Conservation (phyloP, 2,329 filamentous ascomycete genomes). For the Clonostachys rosea region DNA sequence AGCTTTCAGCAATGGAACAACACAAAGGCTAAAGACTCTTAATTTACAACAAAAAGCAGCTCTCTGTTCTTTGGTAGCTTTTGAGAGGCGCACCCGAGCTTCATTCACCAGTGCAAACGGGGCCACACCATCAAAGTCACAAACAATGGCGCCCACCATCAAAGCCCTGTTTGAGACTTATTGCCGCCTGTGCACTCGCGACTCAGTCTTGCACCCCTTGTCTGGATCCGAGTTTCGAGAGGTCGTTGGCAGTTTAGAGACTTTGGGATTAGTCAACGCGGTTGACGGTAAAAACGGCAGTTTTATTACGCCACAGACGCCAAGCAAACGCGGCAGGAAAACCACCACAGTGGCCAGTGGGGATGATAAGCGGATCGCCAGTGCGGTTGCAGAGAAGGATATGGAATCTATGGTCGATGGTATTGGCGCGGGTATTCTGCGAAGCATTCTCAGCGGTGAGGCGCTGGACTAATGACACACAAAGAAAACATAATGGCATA, state of each 20-base stretch:
- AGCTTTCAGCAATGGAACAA: conserved; percentile 84
- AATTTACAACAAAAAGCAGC: conserved; percentile 97
- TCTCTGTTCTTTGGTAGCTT: conserved; percentile 79
- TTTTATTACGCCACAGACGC: conserved; percentile 60
- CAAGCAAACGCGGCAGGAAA: conserved; percentile 64
- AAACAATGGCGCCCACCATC: conserved; percentile 67
- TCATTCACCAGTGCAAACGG: conserved; percentile 32
- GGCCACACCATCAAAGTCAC: conserved; percentile 57
- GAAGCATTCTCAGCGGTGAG: conserved; percentile 57
- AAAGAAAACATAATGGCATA: background rate
- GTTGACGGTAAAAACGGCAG: conserved; percentile 68
- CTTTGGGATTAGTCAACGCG: conserved; percentile 70
- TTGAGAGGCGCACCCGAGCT: conserved; percentile 70
- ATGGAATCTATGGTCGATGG: conserved; percentile 66
- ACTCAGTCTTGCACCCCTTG: conserved; percentile 85
- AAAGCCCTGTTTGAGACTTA: conserved; percentile 85
- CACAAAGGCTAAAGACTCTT: conserved; percentile 76
- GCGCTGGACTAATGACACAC: conserved; percentile 41
- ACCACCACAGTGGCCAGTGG: conserved; percentile 39
- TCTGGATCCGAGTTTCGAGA: conserved; percentile 92
- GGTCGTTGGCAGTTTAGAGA: conserved; percentile 85
- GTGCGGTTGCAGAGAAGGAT: conserved; percentile 77
- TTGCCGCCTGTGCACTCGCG: conserved; percentile 73
- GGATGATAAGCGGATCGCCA: conserved; percentile 76
- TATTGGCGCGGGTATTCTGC: conserved; percentile 55